A percentile compares a stretch with the other conserved stretches of the same genome.
These are phyloP conservation scores for Blastobotrys aristatus DNA, from an alignment of 1,139 yeast species.

Conservation along the genomic window DNA sequence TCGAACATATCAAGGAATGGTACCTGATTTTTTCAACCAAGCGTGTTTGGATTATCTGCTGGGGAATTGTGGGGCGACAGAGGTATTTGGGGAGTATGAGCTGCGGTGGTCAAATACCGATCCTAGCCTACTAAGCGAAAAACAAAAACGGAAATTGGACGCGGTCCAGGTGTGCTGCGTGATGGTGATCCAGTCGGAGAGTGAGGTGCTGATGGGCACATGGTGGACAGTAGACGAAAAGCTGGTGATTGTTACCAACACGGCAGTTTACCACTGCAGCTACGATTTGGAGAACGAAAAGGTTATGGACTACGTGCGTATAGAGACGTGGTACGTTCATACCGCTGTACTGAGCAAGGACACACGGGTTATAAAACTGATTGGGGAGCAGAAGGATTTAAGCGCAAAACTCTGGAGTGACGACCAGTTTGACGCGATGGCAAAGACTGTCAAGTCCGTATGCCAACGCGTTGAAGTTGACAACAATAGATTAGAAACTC, in stretches of 20 bases:
- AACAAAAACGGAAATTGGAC: conserved; percentile 18
- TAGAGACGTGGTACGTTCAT: background rate
- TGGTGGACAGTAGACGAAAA: conserved; percentile 22
- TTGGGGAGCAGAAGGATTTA: background rate
- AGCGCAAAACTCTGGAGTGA: background rate
- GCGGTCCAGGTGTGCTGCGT: conserved; percentile 24
- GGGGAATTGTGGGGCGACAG: conserved; percentile 32
- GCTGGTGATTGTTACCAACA: conserved; percentile 23
- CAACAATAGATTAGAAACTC: background rate
- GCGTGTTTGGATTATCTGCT: conserved; percentile 39
- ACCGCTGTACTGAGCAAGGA: background rate
- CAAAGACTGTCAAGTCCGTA: background rate
- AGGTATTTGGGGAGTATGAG: conserved; percentile 39
- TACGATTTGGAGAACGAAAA: conserved; percentile 24
- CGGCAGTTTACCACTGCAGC: conserved; percentile 23
- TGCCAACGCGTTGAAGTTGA: background rate
- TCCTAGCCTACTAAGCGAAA: conserved; percentile 26
- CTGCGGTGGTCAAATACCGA: conserved; percentile 33
- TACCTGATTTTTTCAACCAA: conserved; percentile 41
- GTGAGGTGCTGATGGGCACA: conserved; percentile 21
- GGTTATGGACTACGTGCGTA: conserved; percentile 22
- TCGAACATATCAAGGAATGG: conserved; percentile 39
- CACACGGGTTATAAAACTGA: background rate
- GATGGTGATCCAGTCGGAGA: conserved; percentile 21
- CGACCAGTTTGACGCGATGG: background rate